Conservation (phyloP, 1,284 basidiomycete genomes). For the Tilletia caries region DNA sequence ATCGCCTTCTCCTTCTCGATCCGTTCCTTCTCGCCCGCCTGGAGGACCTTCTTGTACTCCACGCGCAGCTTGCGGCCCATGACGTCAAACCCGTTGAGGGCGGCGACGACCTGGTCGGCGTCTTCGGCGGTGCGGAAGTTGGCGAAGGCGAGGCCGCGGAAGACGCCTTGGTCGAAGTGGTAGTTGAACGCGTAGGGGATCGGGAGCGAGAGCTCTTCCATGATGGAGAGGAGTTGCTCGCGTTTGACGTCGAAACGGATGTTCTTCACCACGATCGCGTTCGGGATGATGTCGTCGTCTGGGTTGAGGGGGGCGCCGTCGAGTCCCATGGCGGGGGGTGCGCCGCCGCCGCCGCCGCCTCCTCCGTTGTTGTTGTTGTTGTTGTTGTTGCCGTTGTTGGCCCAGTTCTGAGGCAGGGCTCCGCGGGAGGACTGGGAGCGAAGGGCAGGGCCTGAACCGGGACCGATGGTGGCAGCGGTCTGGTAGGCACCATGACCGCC, state of each 20-base stretch:
- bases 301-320: background rate
- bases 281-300: conserved; percentile 95
- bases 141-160: conserved; percentile 96
- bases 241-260: conserved; percentile 97
- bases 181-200: conserved; percentile 98
- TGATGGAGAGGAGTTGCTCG: conserved; percentile 91
- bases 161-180: conserved; percentile 63
- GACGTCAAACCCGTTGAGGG: conserved; percentile 83
- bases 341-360: background rate
- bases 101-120: conserved; percentile 90
- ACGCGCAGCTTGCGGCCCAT: conserved; percentile 97
- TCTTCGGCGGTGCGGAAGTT: conserved; percentile 90
- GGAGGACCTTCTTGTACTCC: conserved; percentile 98
- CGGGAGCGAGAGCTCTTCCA: conserved; percentile 89
- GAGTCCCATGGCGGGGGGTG: background rate
- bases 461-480: conserved; percentile 3
- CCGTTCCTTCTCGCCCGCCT: conserved; percentile 96
- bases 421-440: conserved; percentile 5
- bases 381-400: background rate
- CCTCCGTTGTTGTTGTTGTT: background rate
- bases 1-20: conserved; percentile 99
- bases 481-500: no score
- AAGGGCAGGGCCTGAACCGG: background rate
- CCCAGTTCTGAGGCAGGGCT: conserved; percentile 2
- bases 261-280: conserved; percentile 99